These are phyloP conservation scores for Cardamine occulta DNA, from an alignment of 345 rosid genomes.

Conservation along the genomic window DNA sequence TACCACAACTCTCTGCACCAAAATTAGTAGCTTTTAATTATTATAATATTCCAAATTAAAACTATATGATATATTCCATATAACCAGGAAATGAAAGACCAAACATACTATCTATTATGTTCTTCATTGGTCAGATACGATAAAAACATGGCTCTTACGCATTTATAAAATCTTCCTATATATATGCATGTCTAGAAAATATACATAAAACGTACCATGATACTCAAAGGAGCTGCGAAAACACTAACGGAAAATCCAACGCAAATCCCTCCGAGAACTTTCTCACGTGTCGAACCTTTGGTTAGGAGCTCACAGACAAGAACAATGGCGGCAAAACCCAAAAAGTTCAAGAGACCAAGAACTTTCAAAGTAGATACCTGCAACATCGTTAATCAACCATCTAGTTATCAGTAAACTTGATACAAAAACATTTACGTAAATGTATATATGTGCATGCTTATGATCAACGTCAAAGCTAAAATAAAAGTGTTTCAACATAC, in stretches of 20 bases:
- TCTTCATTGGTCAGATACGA: constrained; percentile 8
- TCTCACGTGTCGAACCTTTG: constrained; percentile 44
- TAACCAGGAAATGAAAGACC: constrained; percentile 8
- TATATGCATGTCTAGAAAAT: constrained; percentile 2
- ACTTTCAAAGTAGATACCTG: constrained; percentile 54
- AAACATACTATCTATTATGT: not conserved
- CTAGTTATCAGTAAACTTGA: constrained; percentile 4
- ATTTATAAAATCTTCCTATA: not conserved
- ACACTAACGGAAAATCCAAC: constrained; percentile 51
- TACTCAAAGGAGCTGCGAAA: constrained; percentile 60
- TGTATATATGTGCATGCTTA: not conserved
- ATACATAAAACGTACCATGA: constrained; percentile 45
- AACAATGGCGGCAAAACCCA: constrained; percentile 47
- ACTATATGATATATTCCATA: constrained; percentile 21
- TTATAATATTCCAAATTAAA: constrained; percentile 1
- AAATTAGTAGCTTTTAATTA: not conserved
- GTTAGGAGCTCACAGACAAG: constrained; percentile 49
- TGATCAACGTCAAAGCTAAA: constrained; percentile 10
- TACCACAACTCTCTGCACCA: constrained; percentile 48
- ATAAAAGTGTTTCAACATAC: constrained; percentile 38
- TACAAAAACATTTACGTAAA: not conserved
- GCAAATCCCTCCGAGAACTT: constrained; percentile 55
- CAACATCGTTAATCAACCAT: constrained; percentile 23
- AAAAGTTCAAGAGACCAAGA: constrained; percentile 51
- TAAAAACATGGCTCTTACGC: not conserved